phyloP scores from a whole-genome alignment of 2,329 filamentous ascomycete genomes.

The Ceratocystis alfenasii region DNA sequence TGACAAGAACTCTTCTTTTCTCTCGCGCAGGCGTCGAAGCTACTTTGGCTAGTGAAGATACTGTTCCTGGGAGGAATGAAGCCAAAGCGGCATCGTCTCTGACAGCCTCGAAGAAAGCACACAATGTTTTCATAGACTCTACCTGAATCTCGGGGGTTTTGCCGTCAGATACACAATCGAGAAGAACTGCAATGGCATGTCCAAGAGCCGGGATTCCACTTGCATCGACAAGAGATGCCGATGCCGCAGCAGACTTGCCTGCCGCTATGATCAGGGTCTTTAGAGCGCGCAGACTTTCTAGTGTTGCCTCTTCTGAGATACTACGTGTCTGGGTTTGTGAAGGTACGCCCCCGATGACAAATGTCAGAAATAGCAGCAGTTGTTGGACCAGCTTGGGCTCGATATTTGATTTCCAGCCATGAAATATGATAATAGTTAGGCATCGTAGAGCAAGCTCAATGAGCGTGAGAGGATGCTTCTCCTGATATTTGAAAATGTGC shows the following conservation, averaged over 20 bases:
- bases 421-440: slow-evolving; percentile 56
- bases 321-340: slow-evolving; percentile 38
- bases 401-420: slow-evolving; percentile 68
- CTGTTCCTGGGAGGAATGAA: slow-evolving; percentile 75
- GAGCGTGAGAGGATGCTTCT: slow-evolving; percentile 56
- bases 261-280: slow-evolving; percentile 51
- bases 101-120: slow-evolving; percentile 50
- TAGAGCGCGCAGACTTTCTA: slow-evolving; percentile 60
- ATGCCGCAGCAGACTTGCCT: slow-evolving; percentile 37
- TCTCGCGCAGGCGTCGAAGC: slow-evolving; percentile 54
- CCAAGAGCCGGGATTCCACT: slow-evolving; percentile 66
- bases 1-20: slow-evolving; percentile 48
- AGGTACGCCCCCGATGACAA: slow-evolving; percentile 64
- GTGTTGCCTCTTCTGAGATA: slow-evolving; percentile 59
- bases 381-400: slow-evolving; percentile 65
- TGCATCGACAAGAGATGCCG: slow-evolving; percentile 41
- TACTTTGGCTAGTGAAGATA: slow-evolving; percentile 68
- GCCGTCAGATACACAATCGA: slow-evolving; percentile 59
- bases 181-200: slow-evolving; percentile 65
- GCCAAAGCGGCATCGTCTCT: slow-evolving; percentile 64
- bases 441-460: slow-evolving; percentile 69
- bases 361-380: slow-evolving; percentile 70
- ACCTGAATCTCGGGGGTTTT: slow-evolving; percentile 56
- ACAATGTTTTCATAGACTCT: slow-evolving; percentile 54
- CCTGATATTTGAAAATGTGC: slow-evolving; percentile 67